Conservation (phyloP, 495 filamentous ascomycete genomes). For the Cercophora scortea region DNA sequence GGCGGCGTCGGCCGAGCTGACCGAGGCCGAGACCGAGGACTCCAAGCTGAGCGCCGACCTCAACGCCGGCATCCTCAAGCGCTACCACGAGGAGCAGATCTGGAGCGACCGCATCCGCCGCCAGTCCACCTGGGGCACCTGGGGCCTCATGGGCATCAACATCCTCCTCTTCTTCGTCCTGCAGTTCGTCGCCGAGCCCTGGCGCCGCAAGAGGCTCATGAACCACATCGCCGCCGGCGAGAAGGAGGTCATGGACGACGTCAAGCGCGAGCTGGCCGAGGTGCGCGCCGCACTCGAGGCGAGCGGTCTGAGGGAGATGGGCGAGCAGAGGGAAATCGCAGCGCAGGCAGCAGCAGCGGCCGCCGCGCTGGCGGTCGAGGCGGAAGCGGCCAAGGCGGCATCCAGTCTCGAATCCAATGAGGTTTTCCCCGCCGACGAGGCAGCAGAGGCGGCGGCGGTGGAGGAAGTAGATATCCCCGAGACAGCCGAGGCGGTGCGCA, state of each 20-base stretch:
- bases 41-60: constrained; percentile 68
- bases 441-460: not conserved
- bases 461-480: not conserved
- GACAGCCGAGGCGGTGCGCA: not conserved
- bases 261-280: constrained; percentile 36
- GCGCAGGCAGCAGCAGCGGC: not conserved
- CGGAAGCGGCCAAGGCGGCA: not conserved
- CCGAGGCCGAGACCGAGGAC: constrained; percentile 65
- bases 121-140: constrained; percentile 96
- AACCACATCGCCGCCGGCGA: constrained; percentile 62
- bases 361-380: not conserved
- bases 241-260: constrained; percentile 62
- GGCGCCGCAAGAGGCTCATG: constrained; percentile 73
- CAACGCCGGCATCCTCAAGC: constrained; percentile 69
- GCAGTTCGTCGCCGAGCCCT: constrained; percentile 91
- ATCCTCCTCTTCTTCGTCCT: constrained; percentile 81
- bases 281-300: constrained; percentile 16
- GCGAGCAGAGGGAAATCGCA: not conserved
- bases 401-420: not conserved
- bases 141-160: constrained; percentile 96
- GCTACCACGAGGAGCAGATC: constrained; percentile 98
- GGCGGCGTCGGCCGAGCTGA: constrained; percentile 61
- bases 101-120: constrained; percentile 96
- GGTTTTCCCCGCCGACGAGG: not conserved
- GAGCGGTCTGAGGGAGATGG: constrained; percentile 16